A percentile compares a stretch with the other conserved stretches of the same genome.
phyloP scores from a whole-genome alignment of 768 basidiomycete genomes.

The Paxillus ammoniavirescens region DNA sequence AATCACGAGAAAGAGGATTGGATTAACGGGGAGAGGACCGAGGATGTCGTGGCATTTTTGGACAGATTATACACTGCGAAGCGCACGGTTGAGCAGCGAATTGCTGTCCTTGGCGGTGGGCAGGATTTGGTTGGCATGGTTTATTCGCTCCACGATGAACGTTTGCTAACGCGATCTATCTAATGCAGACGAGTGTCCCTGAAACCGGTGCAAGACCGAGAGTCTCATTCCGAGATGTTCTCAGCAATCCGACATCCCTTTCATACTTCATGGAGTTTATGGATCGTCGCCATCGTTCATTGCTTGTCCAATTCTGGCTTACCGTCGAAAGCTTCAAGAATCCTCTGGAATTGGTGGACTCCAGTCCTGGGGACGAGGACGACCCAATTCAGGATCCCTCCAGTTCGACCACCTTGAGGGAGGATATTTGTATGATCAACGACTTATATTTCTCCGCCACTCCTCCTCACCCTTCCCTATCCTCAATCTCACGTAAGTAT shows the following conservation, averaged over 20 bases:
- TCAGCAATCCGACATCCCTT: conserved; percentile 85
- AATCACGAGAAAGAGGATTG: conserved; percentile 87
- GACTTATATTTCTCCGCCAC: conserved; percentile 78
- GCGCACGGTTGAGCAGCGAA: conserved; percentile 82
- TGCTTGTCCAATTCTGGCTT: conserved; percentile 95
- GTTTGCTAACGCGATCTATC: conserved; percentile 1
- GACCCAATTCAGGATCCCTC: conserved; percentile 57
- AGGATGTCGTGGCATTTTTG: conserved; percentile 83
- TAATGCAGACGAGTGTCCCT: conserved; percentile 38
- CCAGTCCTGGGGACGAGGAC: conserved; percentile 57
- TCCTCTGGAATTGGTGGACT: conserved; percentile 81
- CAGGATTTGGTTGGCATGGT: conserved; percentile 51
- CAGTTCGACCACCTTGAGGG: conserved; percentile 62
- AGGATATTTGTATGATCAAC: conserved; percentile 88
- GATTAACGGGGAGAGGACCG: conserved; percentile 83
- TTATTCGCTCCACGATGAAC: neutral
- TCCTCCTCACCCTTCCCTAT: conserved; percentile 55
- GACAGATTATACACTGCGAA: conserved; percentile 89
- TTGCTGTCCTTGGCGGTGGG: conserved; percentile 73
- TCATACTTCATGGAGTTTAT: conserved; percentile 99
- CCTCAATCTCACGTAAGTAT: conserved; percentile 68
- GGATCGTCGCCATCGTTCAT: conserved; percentile 82
- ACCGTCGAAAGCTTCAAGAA: conserved; percentile 98
- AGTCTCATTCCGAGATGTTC: conserved; percentile 71
- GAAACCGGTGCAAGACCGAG: conserved; percentile 47